Evolutionary conservation across 257 asterid species (phyloP), one percentile per base, ranked within the genome.

Genomic region (Asclepias syriaca): DNA sequence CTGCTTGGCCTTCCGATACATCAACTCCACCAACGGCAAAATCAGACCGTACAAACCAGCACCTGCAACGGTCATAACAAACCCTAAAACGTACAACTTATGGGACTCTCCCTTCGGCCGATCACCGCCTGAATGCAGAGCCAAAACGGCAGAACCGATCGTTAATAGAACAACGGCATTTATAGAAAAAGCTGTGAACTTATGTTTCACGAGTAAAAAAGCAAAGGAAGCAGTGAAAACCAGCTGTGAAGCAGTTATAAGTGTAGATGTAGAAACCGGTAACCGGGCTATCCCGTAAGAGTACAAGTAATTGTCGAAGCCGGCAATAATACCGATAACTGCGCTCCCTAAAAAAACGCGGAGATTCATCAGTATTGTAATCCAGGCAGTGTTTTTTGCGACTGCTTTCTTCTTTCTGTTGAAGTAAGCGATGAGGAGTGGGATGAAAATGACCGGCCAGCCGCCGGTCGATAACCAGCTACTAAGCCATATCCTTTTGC

Each of bases 211-310:
- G 1, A 80, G 49, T 11, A 76, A 15, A 45, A 80, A 80, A 2
- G 84, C 80, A n/a, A 77, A 56, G 27, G 39, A 18, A 1, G 81
- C 77, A 0, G 81, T 76, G 68, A 80, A 80, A 32, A 63, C 80
- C 16, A 80, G 58, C 15, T 77, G 77, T 6, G 73, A 18, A 6
- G 80, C 27, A 7, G 14, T 14, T 6, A 77, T 29, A 2, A 72
- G 50, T 2, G 74, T 4, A 3, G 64, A 60, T 0, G 83, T 79
- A 12, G 83, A 79, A n/a, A 79, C 80, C 0, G 80, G 80, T 21
- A 79, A 57, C 16, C 34, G 39, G 1, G 68, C 71, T 2, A 56
- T 45, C 18, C 83, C 83, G 4, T 2, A 37, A 0, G 77, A 21
- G 40, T 65, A 77, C 6, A 74, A 2, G 53, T 70, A 71, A 54